A percentile compares a stretch with the other conserved stretches of the same genome.
Conservation (phyloP, 1,139 yeast genomes). For the Geotrichum bryndzae region DNA sequence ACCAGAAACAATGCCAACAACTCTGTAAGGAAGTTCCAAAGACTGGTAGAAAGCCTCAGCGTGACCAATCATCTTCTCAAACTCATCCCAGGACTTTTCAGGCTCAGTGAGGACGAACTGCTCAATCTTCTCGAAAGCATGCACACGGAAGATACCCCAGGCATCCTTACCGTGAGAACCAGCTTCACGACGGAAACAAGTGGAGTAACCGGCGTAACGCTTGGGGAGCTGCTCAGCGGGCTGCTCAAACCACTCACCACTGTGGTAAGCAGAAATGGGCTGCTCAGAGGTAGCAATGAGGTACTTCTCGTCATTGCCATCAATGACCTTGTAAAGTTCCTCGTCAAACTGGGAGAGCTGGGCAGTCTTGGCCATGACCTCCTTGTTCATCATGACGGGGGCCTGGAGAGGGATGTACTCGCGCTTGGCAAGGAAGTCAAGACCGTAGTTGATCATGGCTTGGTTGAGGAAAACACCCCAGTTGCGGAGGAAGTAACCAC, state of each 20-base stretch:
- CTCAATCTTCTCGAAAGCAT: constrained; percentile 96
- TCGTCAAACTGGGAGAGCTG: constrained; percentile 97
- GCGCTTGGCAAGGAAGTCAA: constrained; percentile 70
- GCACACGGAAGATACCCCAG: constrained; percentile 99
- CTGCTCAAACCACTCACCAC: constrained; percentile 97
- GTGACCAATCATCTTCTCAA: constrained; percentile 84
- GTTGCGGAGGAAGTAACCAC: constrained; percentile 94
- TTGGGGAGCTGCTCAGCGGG: constrained; percentile 96
- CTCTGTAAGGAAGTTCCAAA: constrained; percentile 89
- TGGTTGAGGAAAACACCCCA: constrained; percentile 96
- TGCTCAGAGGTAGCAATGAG: constrained; percentile 98
- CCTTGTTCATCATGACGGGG: constrained; percentile 99
- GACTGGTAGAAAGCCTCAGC: constrained; percentile 94
- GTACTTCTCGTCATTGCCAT: constrained; percentile 96
- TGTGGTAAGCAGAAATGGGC: constrained; percentile 97
- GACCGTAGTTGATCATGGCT: constrained; percentile 94
- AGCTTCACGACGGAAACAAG: constrained; percentile 99
- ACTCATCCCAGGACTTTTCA: constrained; percentile 95
- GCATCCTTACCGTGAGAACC: constrained; percentile 99
- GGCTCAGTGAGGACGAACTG: constrained; percentile 93
- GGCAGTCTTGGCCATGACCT: constrained; percentile 98
- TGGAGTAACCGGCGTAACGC: constrained; percentile 90
- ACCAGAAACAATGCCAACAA: constrained; percentile 96
- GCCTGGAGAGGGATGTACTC: constrained; percentile 92
- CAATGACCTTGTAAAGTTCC: constrained; percentile 92